Percentiles rank a stretch among this genome's conserved stretches.
Conservation (phyloP, 2,329 filamentous ascomycete species). For the Neofusicoccum sp. region DNA sequence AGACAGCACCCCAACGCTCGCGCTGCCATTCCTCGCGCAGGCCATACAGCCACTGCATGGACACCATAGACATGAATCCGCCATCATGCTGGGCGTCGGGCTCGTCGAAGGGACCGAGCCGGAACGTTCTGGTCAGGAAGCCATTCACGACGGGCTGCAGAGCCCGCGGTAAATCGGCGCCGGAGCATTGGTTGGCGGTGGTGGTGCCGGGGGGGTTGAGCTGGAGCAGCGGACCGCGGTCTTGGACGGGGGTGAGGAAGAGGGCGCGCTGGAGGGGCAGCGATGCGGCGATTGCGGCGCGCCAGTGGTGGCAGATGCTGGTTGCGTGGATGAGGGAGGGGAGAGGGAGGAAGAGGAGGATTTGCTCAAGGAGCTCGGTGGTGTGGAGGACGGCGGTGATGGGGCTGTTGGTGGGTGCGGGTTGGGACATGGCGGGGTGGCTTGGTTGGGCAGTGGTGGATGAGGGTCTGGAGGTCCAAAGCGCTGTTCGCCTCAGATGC, state of each 20-base stretch:
- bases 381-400: constrained; percentile 7
- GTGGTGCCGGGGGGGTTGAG: background rate
- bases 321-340: background rate
- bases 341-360: constrained; percentile 6
- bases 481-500: no score
- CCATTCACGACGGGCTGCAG: background rate
- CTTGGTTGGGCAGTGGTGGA: background rate
- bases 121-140: background rate
- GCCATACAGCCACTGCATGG: background rate
- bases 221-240: background rate
- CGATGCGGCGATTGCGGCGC: background rate
- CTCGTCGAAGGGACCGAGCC: constrained; percentile 13
- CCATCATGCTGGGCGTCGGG: constrained; percentile 13
- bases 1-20: background rate
- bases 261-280: constrained; percentile 8
- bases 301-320: background rate
- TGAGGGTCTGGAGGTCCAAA: no score
- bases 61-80: constrained; percentile 20
- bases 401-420: background rate
- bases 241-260: background rate
- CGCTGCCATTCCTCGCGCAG: background rate
- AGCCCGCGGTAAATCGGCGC: background rate
- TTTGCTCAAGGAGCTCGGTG: constrained; percentile 16
- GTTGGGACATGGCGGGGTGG: background rate
- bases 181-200: background rate